A percentile compares a stretch with the other conserved stretches of the same genome.
Conservation (phyloP, 108 stramenopile genomes). For the Cyclotella kingstonii region DNA sequence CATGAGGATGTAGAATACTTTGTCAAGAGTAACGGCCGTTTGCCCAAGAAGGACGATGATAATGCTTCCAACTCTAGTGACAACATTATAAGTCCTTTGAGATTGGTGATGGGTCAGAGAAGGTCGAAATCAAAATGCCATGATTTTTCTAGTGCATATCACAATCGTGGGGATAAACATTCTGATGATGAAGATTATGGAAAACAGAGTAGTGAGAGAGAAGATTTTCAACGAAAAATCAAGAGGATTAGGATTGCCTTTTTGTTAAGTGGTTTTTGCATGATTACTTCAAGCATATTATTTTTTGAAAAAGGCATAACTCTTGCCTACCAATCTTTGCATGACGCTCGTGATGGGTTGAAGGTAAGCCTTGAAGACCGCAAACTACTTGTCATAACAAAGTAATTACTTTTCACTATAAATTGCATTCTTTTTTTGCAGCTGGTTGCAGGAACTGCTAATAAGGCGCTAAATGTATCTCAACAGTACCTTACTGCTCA, state of each 20-base stretch:
- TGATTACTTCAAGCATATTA: constrained; percentile 27
- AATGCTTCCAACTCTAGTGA: constrained; percentile 4
- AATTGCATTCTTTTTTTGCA: constrained; percentile 6
- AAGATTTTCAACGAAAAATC: constrained; percentile 15
- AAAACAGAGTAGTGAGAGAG: constrained; percentile 10
- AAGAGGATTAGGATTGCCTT: constrained; percentile 23
- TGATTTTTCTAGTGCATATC: too few species aligned
- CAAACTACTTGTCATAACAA: too few species aligned
- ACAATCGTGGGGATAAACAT: too few species aligned
- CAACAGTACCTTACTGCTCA: constrained; percentile 16
- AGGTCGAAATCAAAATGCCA: background rate
- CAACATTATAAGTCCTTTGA: constrained; percentile 6
- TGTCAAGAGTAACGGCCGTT: constrained; percentile 20
- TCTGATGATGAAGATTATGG: constrained; percentile 8
- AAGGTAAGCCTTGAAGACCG: constrained; percentile 2
- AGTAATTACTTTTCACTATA: too few species aligned
- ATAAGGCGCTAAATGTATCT: constrained; percentile 4
- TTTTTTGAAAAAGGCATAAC: constrained; percentile 29
- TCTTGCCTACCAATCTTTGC: constrained; percentile 20
- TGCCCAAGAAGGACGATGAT: constrained; percentile 23
- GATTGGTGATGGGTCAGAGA: background rate
- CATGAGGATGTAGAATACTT: constrained; percentile 38
- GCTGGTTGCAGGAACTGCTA: constrained; percentile 8
- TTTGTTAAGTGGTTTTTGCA: constrained; percentile 13
- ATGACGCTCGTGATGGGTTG: constrained; percentile 24